Evolutionary conservation across 768 basidiomycete genomes (phyloP).

Genomic region (Phlebiopsis gigantea): DNA sequence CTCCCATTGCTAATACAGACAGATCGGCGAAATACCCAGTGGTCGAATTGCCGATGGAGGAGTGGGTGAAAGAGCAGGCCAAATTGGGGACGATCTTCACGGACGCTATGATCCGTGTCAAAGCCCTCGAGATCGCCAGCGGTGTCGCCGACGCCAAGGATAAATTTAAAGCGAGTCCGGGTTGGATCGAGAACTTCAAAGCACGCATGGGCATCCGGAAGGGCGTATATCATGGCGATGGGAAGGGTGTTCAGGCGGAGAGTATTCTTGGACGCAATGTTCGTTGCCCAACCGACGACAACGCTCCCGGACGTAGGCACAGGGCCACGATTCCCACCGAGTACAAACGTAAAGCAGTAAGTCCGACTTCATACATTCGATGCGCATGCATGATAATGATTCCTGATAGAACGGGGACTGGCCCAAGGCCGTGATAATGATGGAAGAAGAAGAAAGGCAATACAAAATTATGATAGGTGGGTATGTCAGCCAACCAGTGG

Average conservation of each 20-base stretch:
- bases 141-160: slow-evolving; percentile 47
- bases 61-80: slow-evolving; percentile 54
- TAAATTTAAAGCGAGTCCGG: slow-evolving; percentile 86
- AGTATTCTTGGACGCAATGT: too few relatives aligned
- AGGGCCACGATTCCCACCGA: not conserved
- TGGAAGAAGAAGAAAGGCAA: too few relatives aligned
- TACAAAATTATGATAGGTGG: too few relatives aligned
- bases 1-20: not conserved
- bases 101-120: slow-evolving; percentile 59
- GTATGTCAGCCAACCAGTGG: not conserved
- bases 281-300: not conserved
- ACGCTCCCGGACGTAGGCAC: not conserved
- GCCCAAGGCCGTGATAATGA: too few relatives aligned
- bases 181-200: slow-evolving; percentile 93
- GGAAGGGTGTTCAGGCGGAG: slow-evolving; percentile 13
- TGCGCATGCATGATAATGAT: too few relatives aligned
- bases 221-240: slow-evolving; percentile 49
- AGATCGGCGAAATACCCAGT: slow-evolving; percentile 81
- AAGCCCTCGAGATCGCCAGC: slow-evolving; percentile 64
- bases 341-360: not conserved
- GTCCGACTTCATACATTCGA: not conserved
- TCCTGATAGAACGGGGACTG: too few relatives aligned
- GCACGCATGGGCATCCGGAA: slow-evolving; percentile 70
- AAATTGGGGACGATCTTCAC: slow-evolving; percentile 46
- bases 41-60: slow-evolving; percentile 60